These are phyloP conservation scores for Ceratorhiza oryzae-sativae DNA, from an alignment of 1,284 basidiomycete species.

Conservation along the genomic window DNA sequence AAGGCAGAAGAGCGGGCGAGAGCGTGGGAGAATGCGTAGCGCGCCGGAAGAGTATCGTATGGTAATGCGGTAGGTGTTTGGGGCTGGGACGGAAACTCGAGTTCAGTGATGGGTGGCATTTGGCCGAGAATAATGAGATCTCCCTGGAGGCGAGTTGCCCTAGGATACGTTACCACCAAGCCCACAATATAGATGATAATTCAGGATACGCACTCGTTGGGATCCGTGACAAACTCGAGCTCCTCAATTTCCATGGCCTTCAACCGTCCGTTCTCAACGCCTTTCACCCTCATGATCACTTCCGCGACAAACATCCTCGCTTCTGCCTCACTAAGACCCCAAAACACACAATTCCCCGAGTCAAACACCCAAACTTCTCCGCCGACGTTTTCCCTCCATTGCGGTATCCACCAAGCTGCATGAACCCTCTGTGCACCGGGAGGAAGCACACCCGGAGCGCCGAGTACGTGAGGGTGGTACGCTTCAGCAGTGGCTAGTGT, in stretches of 20 bases:
- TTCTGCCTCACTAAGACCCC: conserved; percentile 85
- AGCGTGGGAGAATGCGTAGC: conserved; percentile 89
- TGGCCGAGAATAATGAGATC: conserved; percentile 89
- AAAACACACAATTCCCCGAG: conserved; percentile 86
- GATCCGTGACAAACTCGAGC: conserved; percentile 88
- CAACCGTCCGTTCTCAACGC: conserved; percentile 68
- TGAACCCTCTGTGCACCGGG: conserved; percentile 64
- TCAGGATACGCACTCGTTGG: conserved; percentile 68
- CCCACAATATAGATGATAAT: conserved; percentile 1
- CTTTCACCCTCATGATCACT: conserved; percentile 60
- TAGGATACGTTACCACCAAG: conserved; percentile 49
- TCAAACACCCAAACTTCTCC: conserved; percentile 90
- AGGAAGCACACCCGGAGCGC: conserved; percentile 57
- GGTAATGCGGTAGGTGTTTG: conserved; percentile 55
- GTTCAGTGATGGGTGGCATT: conserved; percentile 59
- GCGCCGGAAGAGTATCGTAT: conserved; percentile 72
- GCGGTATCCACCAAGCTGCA: conserved; percentile 77
- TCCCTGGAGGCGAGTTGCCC: conserved; percentile 82
- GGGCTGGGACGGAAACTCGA: conserved; percentile 51
- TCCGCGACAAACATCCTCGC: conserved; percentile 71
- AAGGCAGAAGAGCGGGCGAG: conserved; percentile 86
- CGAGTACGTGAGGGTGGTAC: conserved; percentile 67
- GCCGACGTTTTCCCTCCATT: conserved; percentile 54
- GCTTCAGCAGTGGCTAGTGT: conserved; percentile 80
- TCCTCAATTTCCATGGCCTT: conserved; percentile 84